These are phyloP conservation scores for Boletus semigastroideus DNA, from an alignment of 1,284 basidiomycete species.

Conservation along the genomic window DNA sequence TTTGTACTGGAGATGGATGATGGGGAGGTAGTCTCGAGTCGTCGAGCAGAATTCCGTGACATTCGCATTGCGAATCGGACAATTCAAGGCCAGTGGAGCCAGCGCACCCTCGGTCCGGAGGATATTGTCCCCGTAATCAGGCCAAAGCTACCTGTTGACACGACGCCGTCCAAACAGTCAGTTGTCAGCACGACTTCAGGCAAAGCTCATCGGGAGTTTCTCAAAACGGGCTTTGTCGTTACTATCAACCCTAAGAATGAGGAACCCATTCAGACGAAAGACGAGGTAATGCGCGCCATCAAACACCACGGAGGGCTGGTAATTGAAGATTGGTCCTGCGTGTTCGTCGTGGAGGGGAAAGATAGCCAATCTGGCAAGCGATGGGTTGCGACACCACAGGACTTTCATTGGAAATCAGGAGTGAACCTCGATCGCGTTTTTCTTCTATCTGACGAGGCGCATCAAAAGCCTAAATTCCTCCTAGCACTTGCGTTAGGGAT, in stretches of 20 bases:
- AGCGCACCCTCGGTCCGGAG: constrained; percentile 44
- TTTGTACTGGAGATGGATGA: constrained; percentile 43
- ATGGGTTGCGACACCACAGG: constrained; percentile 49
- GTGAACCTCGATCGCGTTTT: constrained; percentile 57
- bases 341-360: constrained; percentile 61
- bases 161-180: constrained; percentile 46
- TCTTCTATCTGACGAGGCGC: constrained; percentile 62
- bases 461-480: constrained; percentile 76
- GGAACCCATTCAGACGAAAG: constrained; percentile 33
- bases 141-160: constrained; percentile 32
- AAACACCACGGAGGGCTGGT: constrained; percentile 57
- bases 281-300: constrained; percentile 46
- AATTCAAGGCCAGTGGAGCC: constrained; percentile 51
- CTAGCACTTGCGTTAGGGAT: constrained; percentile 83
- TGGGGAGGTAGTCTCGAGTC: constrained; percentile 32
- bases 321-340: constrained; percentile 61
- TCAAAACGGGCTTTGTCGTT: constrained; percentile 49
- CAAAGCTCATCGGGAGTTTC: constrained; percentile 40
- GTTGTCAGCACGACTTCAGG: constrained; percentile 31
- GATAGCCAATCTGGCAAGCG: constrained; percentile 44
- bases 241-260: constrained; percentile 41
- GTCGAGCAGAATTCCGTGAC: constrained; percentile 32
- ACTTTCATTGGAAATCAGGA: constrained; percentile 46
- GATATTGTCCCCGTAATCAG: constrained; percentile 42
- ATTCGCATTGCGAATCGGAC: constrained; percentile 50